phyloP scores from a whole-genome alignment of 345 rosid species.

The Toxicodendron radicans region DNA sequence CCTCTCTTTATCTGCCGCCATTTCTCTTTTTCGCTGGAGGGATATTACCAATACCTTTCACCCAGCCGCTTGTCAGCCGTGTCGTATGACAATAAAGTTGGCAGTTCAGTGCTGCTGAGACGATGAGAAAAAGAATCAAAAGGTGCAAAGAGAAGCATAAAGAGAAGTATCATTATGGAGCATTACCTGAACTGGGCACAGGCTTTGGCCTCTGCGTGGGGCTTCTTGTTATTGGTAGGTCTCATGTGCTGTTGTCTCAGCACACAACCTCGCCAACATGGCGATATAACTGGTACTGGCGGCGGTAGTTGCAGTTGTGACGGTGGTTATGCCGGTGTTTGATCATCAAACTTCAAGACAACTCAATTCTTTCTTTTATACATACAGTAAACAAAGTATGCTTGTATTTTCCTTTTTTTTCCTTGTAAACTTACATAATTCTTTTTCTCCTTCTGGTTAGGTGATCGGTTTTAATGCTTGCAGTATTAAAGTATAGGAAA shows the following conservation, averaged over 20 bases:
- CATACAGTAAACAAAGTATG: background rate
- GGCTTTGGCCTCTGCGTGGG: constrained; percentile 74
- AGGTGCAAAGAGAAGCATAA: background rate
- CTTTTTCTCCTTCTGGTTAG: background rate
- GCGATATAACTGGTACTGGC: constrained; percentile 29
- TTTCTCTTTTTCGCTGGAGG: background rate
- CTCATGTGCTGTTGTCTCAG: constrained; percentile 70
- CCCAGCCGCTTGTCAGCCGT: background rate
- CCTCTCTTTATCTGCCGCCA: background rate
- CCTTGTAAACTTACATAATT: background rate
- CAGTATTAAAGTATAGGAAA: background rate
- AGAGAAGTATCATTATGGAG: constrained; percentile 38
- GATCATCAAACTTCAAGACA: constrained; percentile 2
- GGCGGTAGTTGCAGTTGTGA: constrained; percentile 53
- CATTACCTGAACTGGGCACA: constrained; percentile 55
- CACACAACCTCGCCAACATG: constrained; percentile 48
- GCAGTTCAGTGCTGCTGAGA: constrained; percentile 2
- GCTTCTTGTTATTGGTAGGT: constrained; percentile 54
- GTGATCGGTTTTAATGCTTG: background rate
- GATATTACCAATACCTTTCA: background rate
- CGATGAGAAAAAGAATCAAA: constrained; percentile 10
- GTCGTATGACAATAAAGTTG: constrained; percentile 5
- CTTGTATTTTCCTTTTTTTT: background rate
- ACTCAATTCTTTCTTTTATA: background rate
- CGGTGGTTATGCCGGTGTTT: constrained; percentile 49